Evolutionary conservation across 225 moss, liverwort and hornwort species (phyloP), one percentile per base, ranked within the genome.

Genomic region (Sphagnum contortum): DNA sequence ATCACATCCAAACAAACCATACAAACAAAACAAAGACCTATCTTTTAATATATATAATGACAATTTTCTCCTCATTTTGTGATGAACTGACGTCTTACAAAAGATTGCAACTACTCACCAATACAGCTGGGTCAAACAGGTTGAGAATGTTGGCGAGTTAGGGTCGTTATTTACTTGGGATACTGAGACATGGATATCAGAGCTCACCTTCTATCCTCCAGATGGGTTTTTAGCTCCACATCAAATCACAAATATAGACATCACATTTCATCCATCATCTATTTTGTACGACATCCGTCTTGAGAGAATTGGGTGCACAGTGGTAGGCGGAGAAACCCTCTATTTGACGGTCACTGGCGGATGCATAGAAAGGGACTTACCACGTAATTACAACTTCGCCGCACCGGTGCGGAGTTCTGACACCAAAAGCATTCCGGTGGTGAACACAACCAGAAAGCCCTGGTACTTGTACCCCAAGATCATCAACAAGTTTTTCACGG

Each of bases 141-240:
- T 92, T 62, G 89, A 95, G 67, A 95, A 95, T 57, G 74, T 89
- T 65, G 94, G 94, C 13, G 94, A 95, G n/a, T 70, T 95, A 48
- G 92, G 92, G 1, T 89, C 89, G 44, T 84, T 88, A 55, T 95
- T 88, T 5, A 86, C 91, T 12, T 95, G 91, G 91, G 91, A 91
- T 64, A 84, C 62, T 2, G 13, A 79, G 2, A 84, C 86, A 46
- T 66, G 84, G 76, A 44, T 80, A 48, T 82, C 84, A 0, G 92
- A 95, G 5, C 70, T 91, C 54, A 82, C 80, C 44, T 86, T 95
- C 71, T 87, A 86, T 72, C 94, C 94, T 29, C 73, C 69, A 0
- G 86, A 95, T 14, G 94, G 94, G 2, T 91, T 89, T 70, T 64
- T 95, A 48, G 89, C 72, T 6, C 91, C 91, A 4, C 89, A 81